Evolutionary conservation across 371 early-diverging fungal genomes (phyloP).

Genomic region (Saksenaea vasiformis): DNA sequence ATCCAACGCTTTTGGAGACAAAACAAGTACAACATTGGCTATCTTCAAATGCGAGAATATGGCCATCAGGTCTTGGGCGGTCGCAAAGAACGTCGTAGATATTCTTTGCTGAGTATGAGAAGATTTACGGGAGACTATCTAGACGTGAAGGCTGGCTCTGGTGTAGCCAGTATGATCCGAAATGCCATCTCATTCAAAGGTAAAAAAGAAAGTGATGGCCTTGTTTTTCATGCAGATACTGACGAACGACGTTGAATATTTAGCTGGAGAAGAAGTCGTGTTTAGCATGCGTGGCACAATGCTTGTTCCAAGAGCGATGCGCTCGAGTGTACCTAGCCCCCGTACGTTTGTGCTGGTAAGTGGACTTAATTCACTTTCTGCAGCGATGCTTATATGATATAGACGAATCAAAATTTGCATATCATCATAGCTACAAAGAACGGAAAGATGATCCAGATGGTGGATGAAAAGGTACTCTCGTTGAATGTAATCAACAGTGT

Average conservation of each 20-base stretch:
- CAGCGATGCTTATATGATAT: background rate
- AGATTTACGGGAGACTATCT: slow-evolving; percentile 94
- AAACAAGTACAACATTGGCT: slow-evolving; percentile 90
- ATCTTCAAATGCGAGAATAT: slow-evolving; percentile 89
- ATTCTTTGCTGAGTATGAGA: slow-evolving; percentile 82
- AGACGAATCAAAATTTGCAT: slow-evolving; percentile 63
- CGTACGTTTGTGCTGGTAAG: slow-evolving; percentile 70
- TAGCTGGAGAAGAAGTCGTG: slow-evolving; percentile 58
- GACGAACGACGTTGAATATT: background rate
- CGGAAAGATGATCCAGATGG: slow-evolving; percentile 56
- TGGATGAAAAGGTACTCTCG: slow-evolving; percentile 53
- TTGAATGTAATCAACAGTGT: slow-evolving; percentile 57
- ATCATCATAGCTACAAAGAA: slow-evolving; percentile 61
- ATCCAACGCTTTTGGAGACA: slow-evolving; percentile 86
- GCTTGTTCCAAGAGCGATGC: slow-evolving; percentile 76
- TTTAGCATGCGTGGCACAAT: slow-evolving; percentile 71
- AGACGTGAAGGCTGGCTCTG: slow-evolving; percentile 65
- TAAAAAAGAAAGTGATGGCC: slow-evolving; percentile 11
- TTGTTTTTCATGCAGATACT: background rate
- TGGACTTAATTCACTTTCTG: background rate
- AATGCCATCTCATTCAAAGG: slow-evolving; percentile 59
- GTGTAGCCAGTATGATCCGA: slow-evolving; percentile 68
- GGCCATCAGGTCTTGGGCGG: slow-evolving; percentile 89
- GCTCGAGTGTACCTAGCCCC: slow-evolving; percentile 79
- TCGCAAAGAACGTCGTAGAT: slow-evolving; percentile 90